These are phyloP conservation scores for Aspergillus aculeatus DNA, from an alignment of 2,329 filamentous ascomycete genomes.

Conservation along the genomic window DNA sequence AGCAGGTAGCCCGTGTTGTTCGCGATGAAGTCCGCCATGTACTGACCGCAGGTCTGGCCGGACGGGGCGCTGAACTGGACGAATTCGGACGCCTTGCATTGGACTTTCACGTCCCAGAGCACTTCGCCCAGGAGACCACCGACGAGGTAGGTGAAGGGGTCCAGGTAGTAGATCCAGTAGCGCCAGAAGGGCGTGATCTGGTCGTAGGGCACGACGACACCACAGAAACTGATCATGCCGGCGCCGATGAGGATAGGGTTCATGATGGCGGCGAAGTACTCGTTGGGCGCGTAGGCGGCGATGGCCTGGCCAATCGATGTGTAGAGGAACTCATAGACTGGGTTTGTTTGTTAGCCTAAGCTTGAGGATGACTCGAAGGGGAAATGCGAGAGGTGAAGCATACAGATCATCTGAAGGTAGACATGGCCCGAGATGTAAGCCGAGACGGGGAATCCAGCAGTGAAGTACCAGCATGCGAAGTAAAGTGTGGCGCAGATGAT, in stretches of 20 bases:
- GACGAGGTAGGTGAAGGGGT: slow-evolving; percentile 46
- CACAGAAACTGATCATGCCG: slow-evolving; percentile 41
- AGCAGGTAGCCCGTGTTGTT: slow-evolving; percentile 31
- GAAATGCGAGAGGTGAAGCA: too few species aligned
- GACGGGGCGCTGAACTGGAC: slow-evolving; percentile 27
- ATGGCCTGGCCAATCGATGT: slow-evolving; percentile 48
- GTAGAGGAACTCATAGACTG: slow-evolving; percentile 46
- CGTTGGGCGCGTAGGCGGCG: slow-evolving; percentile 63
- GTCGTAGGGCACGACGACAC: slow-evolving; percentile 40
- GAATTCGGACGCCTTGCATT: slow-evolving; percentile 35
- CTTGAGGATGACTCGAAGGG: too few species aligned
- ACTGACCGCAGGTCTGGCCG: slow-evolving; percentile 35
- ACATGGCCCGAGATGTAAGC: slow-evolving; percentile 38
- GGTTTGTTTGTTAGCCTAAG: not conserved
- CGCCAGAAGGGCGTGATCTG: slow-evolving; percentile 43
- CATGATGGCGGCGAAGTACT: slow-evolving; percentile 57
- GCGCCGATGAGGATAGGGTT: slow-evolving; percentile 57
- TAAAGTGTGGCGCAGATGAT: slow-evolving; percentile 48
- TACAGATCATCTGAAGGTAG: slow-evolving; percentile 43
- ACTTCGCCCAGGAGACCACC: slow-evolving; percentile 39
- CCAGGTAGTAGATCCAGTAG: slow-evolving; percentile 47
- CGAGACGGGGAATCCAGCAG: slow-evolving; percentile 47
- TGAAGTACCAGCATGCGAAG: slow-evolving; percentile 59
- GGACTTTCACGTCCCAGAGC: slow-evolving; percentile 41
- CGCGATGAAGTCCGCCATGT: slow-evolving; percentile 34